phyloP scores from a whole-genome alignment of 805 yeast species.

The Henningerozyma blattae region DNA sequence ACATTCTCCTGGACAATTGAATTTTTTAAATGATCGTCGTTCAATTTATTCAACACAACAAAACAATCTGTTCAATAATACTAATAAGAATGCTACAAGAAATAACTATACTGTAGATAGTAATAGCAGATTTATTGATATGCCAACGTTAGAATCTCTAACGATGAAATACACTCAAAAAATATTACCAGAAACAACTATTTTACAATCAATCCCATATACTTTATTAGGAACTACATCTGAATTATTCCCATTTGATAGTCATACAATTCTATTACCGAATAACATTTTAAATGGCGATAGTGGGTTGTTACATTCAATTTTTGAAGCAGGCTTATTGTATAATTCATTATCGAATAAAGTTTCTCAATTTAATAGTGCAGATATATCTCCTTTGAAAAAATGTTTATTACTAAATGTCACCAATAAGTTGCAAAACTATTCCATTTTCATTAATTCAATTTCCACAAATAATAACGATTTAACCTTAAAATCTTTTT shows the following conservation, averaged over 20 bases:
- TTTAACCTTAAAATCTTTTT: conserved; percentile 19
- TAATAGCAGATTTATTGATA: no score
- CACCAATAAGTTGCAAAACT: conserved; percentile 30
- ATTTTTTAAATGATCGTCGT: no score
- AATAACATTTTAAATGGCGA: conserved; percentile 40
- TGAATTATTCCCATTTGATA: conserved; percentile 35
- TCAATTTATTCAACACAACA: neutral
- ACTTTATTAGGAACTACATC: conserved; percentile 55
- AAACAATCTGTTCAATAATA: neutral
- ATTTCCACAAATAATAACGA: conserved; percentile 18
- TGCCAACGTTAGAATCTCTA: no score
- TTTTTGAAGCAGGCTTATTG: conserved; percentile 64
- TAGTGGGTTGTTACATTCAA: conserved; percentile 39
- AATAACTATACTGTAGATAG: no score
- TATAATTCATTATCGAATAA: conserved; percentile 34
- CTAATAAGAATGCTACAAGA: no score
- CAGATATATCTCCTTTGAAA: conserved; percentile 38
- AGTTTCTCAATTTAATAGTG: conserved; percentile 21
- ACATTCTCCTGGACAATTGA: no score
- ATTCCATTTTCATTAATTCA: conserved; percentile 33
- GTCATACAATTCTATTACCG: conserved; percentile 34
- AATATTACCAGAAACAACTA: conserved; percentile 28
- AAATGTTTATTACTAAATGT: conserved; percentile 47
- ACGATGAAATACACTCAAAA: no score
- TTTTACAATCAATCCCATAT: conserved; percentile 37